Conservation (phyloP, 768 basidiomycete species). For the Neoboletus subvelutipes region DNA sequence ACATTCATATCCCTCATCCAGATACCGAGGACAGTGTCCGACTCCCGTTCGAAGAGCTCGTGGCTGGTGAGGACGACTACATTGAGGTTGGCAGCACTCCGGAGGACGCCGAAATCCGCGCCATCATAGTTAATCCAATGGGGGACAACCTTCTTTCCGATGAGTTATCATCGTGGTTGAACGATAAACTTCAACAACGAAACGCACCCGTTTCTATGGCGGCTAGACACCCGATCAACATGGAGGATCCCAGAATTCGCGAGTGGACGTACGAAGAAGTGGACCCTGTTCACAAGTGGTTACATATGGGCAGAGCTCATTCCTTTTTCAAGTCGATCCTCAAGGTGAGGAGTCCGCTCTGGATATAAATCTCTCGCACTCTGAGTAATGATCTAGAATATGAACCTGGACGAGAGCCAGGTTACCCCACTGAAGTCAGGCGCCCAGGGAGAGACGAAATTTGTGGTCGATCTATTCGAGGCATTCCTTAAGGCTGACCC, state of each 20-base stretch:
- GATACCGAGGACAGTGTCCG: constrained; percentile 13
- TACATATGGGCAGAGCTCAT: constrained; percentile 33
- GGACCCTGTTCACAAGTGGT: constrained; percentile 35
- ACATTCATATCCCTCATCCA: constrained; percentile 27
- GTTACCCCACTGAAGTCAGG: constrained; percentile 11
- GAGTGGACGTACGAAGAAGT: constrained; percentile 41
- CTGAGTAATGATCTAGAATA: constrained; percentile 15
- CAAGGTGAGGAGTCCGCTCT: constrained; percentile 19
- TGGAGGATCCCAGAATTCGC: constrained; percentile 40
- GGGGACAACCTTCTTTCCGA: constrained; percentile 34
- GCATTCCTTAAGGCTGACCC: constrained; percentile 25
- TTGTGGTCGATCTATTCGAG: constrained; percentile 21
- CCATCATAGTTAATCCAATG: constrained; percentile 19
- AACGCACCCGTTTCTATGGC: constrained; percentile 24
- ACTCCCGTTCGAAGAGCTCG: constrained; percentile 26
- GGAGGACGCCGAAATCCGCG: constrained; percentile 19
- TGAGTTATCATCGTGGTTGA: constrained; percentile 32
- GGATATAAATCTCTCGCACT: not conserved
- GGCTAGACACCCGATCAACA: constrained; percentile 21
- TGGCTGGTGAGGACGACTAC: constrained; percentile 24
- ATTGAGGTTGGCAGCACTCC: constrained; percentile 11
- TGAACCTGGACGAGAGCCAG: constrained; percentile 17
- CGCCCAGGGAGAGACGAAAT: constrained; percentile 14
- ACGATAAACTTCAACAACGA: constrained; percentile 26
- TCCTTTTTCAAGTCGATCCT: constrained; percentile 28